These are phyloP conservation scores for Lentinula lateritia DNA, from an alignment of 768 basidiomycete genomes.

Conservation along the genomic window DNA sequence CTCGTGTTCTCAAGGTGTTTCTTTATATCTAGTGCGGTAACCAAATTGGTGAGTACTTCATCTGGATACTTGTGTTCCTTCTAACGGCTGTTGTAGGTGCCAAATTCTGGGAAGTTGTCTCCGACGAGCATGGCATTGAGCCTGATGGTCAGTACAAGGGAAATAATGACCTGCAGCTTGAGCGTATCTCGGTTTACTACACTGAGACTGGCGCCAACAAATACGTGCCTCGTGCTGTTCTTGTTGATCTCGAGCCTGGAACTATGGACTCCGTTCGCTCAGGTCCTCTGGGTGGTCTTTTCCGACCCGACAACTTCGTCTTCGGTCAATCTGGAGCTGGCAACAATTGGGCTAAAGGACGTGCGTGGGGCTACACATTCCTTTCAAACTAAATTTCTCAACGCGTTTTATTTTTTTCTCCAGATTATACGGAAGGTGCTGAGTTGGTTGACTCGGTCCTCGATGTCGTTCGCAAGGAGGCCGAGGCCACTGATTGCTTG, in stretches of 20 bases:
- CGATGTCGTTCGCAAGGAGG: conserved; percentile 98
- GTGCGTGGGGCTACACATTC: conserved; percentile 46
- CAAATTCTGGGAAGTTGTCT: conserved; percentile 73
- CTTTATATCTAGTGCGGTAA: conserved; percentile 77
- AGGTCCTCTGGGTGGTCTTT: conserved; percentile 84
- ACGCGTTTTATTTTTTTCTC: conserved; percentile 4
- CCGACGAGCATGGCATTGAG: conserved; percentile 97
- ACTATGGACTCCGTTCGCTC: conserved; percentile 92
- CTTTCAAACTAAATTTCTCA: conserved; percentile 6
- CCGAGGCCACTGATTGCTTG: conserved; percentile 94
- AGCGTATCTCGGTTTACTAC: conserved; percentile 97
- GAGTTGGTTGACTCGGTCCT: conserved; percentile 98
- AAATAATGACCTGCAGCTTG: conserved; percentile 90
- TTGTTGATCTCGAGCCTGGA: conserved; percentile 97
- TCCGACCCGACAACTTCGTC: conserved; percentile 98
- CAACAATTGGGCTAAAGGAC: conserved; percentile 99
- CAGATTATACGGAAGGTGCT: conserved; percentile 92
- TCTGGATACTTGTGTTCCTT: conserved; percentile 14
- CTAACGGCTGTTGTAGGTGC: conserved; percentile 50
- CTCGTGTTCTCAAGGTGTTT: conserved; percentile 12
- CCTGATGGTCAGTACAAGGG: conserved; percentile 92
- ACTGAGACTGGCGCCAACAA: conserved; percentile 94
- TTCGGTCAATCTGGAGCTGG: conserved; percentile 98
- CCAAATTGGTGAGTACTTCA: conserved; percentile 80
- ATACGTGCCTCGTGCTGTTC: conserved; percentile 97